Evolutionary conservation across 2,329 filamentous ascomycete genomes (phyloP).

Genomic region (Neocatenulostroma microsporum): DNA sequence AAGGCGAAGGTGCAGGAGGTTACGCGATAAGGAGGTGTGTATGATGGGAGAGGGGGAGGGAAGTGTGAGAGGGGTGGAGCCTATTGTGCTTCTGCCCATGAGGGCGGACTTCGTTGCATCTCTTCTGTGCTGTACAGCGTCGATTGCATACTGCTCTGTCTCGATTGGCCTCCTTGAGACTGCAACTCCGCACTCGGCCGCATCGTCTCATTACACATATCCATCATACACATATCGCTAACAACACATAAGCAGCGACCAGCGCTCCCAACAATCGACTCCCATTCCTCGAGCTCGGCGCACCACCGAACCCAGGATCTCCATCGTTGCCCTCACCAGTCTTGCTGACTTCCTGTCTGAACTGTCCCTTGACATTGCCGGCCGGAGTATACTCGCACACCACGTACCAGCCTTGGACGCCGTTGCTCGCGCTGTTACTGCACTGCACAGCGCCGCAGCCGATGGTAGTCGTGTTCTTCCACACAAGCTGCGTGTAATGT

Average conservation of each 20-base stretch:
- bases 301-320: constrained; percentile 15
- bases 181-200: no score
- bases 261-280: constrained; percentile 8
- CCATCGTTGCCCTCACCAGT: constrained; percentile 18
- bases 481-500: constrained; percentile 30
- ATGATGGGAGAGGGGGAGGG: neutral
- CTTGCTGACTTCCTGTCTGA: constrained; percentile 28
- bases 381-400: constrained; percentile 35
- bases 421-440: constrained; percentile 11
- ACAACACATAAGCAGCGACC: constrained; percentile 9
- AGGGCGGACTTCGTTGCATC: no score
- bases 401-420: constrained; percentile 20
- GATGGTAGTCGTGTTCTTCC: constrained; percentile 24
- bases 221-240: constrained; percentile 5
- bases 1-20: constrained; percentile 20
- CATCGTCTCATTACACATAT: no score
- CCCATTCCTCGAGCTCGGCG: constrained; percentile 6
- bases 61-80: no score
- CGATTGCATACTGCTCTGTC: no score
- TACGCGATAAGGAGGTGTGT: constrained; percentile 14
- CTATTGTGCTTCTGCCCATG: no score
- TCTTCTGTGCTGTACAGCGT: no score
- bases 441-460: constrained; percentile 21
- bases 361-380: constrained; percentile 31
- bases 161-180: no score